Percentiles rank a stretch among this genome's conserved stretches.
phyloP scores from a whole-genome alignment of 768 basidiomycete genomes.

The Phylloporus arenicola region DNA sequence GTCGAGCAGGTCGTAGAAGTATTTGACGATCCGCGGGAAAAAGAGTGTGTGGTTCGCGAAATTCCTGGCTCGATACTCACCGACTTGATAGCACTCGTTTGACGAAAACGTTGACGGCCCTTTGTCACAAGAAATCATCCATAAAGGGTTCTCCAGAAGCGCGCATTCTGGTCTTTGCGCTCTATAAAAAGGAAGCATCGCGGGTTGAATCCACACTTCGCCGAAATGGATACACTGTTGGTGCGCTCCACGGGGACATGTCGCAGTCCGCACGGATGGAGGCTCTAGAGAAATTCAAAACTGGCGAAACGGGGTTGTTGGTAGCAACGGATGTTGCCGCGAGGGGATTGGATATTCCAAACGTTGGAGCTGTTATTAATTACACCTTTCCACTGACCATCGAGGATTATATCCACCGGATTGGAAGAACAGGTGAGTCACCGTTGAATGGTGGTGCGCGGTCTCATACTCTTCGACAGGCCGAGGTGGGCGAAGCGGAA shows the following conservation, averaged over 20 bases:
- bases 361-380: slow-evolving; percentile 91
- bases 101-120: slow-evolving; percentile 46
- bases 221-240: slow-evolving; percentile 71
- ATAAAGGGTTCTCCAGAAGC: slow-evolving; percentile 46
- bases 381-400: slow-evolving; percentile 98
- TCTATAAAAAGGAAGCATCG: slow-evolving; percentile 96
- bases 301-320: slow-evolving; percentile 70
- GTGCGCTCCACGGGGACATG: slow-evolving; percentile 88
- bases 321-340: slow-evolving; percentile 99
- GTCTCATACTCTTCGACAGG: slow-evolving; percentile 39
- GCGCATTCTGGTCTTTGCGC: slow-evolving; percentile 84
- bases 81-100: slow-evolving; percentile 49
- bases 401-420: slow-evolving; percentile 88
- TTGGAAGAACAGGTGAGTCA: slow-evolving; percentile 72
- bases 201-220: slow-evolving; percentile 79
- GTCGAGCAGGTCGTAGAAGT: slow-evolving; percentile 94
- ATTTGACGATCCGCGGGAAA: slow-evolving; percentile 75
- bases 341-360: slow-evolving; percentile 93
- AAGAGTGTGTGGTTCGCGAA: slow-evolving; percentile 58
- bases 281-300: slow-evolving; percentile 82
- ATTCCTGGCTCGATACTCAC: not conserved
- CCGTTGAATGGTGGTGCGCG: not conserved
- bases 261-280: slow-evolving; percentile 79
- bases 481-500: slow-evolving; percentile 84
- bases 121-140: slow-evolving; percentile 59